These are phyloP conservation scores for Brasilioporus rufonigricans DNA, from an alignment of 768 basidiomycete genomes.

Conservation along the genomic window DNA sequence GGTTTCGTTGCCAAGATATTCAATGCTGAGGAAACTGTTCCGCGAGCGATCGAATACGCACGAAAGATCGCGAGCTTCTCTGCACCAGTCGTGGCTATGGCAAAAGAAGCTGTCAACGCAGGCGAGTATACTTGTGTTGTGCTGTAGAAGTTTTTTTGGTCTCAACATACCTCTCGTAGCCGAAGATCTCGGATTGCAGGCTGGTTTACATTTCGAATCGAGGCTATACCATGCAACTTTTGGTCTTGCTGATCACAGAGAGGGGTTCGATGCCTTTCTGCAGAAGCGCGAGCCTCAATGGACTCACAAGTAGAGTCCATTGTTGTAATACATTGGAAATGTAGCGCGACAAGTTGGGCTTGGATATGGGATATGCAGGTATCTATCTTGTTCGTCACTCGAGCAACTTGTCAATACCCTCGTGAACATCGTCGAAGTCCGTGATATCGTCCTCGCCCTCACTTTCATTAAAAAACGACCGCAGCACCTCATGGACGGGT, in stretches of 20 bases:
- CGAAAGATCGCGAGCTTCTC: conserved; percentile 33
- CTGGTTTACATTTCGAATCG: conserved; percentile 47
- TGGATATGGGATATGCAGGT: too few species aligned
- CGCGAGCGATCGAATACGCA: conserved; percentile 43
- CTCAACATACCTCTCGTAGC: conserved; percentile 28
- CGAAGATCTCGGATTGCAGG: conserved; percentile 43
- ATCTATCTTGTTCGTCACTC: too few species aligned
- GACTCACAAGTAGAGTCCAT: conserved; percentile 35
- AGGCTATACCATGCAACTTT: conserved; percentile 51
- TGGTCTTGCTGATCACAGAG: conserved; percentile 45
- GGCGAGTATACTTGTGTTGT: conserved; percentile 24
- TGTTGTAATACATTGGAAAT: not conserved
- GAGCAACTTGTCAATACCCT: too few species aligned
- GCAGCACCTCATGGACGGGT: too few species aligned
- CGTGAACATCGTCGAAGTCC: too few species aligned
- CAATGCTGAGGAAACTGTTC: conserved; percentile 37
- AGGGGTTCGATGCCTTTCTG: conserved; percentile 50
- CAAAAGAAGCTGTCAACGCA: conserved; percentile 51
- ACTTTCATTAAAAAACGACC: too few species aligned
- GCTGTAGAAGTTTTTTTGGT: not conserved
- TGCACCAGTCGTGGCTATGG: conserved; percentile 34
- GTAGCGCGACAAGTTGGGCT: too few species aligned
- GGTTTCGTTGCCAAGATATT: conserved; percentile 50
- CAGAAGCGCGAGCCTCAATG: conserved; percentile 45
- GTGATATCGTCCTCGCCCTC: too few species aligned